These are phyloP conservation scores for Cryphonectria carpinicola DNA, from an alignment of 2,329 filamentous ascomycete genomes.

Conservation along the genomic window DNA sequence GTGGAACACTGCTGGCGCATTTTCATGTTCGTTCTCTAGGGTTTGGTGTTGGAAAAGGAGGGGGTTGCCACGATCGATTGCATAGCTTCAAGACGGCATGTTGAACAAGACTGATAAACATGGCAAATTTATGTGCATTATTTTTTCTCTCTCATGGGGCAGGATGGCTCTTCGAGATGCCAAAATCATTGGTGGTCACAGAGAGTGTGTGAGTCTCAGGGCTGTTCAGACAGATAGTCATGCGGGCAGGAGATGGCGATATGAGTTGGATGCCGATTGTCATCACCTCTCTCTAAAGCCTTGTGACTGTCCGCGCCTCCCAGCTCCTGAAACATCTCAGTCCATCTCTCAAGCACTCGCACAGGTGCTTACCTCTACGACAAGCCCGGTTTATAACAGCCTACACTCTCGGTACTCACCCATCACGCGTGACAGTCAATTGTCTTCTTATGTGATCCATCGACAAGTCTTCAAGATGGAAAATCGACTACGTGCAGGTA, in stretches of 20 bases:
- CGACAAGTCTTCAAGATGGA: neutral
- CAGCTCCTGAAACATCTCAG: neutral
- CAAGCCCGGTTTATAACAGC: neutral
- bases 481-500: neutral
- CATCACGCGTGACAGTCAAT: neutral
- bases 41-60: slow-evolving; percentile 23
- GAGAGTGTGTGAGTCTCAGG: neutral
- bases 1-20: slow-evolving; percentile 6
- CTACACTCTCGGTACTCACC: neutral
- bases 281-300: neutral
- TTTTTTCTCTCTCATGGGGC: neutral
- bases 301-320: neutral
- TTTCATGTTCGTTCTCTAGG: slow-evolving; percentile 9
- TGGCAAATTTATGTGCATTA: slow-evolving; percentile 27
- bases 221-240: neutral
- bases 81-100: slow-evolving; percentile 25
- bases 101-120: slow-evolving; percentile 16
- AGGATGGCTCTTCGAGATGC: neutral
- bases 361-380: neutral
- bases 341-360: neutral
- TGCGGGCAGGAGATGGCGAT: neutral
- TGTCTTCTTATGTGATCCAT: neutral
- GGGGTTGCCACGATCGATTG: slow-evolving; percentile 19
- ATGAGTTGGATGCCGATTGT: neutral
- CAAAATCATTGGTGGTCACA: neutral